Conservation (phyloP, 2,329 filamentous ascomycete species). For the Curvularia verruculosa region DNA sequence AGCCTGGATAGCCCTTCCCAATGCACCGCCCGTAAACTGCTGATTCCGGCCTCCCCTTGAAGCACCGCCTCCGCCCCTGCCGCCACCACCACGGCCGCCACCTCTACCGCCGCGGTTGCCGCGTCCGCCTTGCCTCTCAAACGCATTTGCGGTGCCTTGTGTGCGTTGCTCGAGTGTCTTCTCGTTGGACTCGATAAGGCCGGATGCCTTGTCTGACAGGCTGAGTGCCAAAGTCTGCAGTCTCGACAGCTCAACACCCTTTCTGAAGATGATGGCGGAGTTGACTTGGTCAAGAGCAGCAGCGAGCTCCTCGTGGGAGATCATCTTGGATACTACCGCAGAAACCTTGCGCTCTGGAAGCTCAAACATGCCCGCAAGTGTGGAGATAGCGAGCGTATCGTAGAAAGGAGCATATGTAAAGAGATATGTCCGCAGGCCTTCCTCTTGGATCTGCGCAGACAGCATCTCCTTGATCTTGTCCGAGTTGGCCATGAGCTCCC, state of each 20-base stretch:
- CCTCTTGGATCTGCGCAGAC: constrained; percentile 96
- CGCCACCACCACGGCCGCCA: constrained; percentile 62
- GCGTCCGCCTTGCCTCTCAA: constrained; percentile 87
- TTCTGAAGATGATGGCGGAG: constrained; percentile 96
- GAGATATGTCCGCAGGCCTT: constrained; percentile 95
- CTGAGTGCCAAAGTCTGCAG: constrained; percentile 94
- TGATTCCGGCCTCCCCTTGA: constrained; percentile 65
- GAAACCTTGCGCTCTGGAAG: constrained; percentile 87
- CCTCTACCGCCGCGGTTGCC: constrained; percentile 71
- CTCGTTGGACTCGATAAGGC: constrained; percentile 96
- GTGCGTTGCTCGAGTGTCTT: constrained; percentile 96
- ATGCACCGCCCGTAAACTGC: constrained; percentile 80
- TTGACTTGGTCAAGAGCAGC: constrained; percentile 98
- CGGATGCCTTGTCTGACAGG: constrained; percentile 93
- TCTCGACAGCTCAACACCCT: constrained; percentile 96
- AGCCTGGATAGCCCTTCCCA: constrained; percentile 64
- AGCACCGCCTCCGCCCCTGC: constrained; percentile 66
- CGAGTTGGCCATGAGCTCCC: constrained; percentile 93
- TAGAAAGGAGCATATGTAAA: constrained; percentile 99
- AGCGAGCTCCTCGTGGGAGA: constrained; percentile 96
- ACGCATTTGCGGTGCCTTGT: constrained; percentile 92
- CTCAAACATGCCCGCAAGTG: constrained; percentile 93
- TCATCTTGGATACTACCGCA: constrained; percentile 99
- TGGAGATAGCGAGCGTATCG: constrained; percentile 88
- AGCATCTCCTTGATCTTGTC: constrained; percentile 98